Percentiles rank a stretch among this genome's conserved stretches.
phyloP scores from a whole-genome alignment of 805 yeast genomes.

The Lachancea dasiensis region DNA sequence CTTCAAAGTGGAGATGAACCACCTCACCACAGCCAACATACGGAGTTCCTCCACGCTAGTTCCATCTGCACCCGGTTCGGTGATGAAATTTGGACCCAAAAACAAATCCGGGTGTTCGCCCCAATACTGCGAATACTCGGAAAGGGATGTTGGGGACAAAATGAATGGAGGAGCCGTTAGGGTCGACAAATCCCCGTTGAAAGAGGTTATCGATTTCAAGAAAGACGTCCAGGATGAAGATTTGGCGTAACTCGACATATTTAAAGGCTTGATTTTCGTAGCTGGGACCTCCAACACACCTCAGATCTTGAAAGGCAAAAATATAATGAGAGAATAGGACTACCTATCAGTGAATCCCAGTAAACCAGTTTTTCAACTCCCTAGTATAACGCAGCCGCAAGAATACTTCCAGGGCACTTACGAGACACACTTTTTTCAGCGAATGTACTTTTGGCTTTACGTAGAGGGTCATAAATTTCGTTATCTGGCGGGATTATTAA shows the following conservation, averaged over 20 bases:
- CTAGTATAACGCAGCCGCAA: no score
- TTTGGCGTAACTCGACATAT: constrained; percentile 32
- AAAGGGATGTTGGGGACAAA: constrained; percentile 79
- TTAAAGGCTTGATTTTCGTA: neutral
- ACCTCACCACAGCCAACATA: constrained; percentile 73
- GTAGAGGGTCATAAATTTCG: neutral
- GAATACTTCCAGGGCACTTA: no score
- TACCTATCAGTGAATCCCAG: no score
- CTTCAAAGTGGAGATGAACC: constrained; percentile 88
- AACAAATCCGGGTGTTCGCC: constrained; percentile 85
- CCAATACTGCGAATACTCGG: constrained; percentile 95
- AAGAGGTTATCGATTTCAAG: constrained; percentile 82
- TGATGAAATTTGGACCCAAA: constrained; percentile 55
- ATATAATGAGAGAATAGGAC: no score
- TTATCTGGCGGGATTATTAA: constrained; percentile 4
- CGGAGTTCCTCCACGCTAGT: constrained; percentile 44
- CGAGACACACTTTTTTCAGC: neutral
- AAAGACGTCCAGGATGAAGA: constrained; percentile 84
- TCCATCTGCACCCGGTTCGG: constrained; percentile 36
- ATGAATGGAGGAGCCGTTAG: constrained; percentile 98
- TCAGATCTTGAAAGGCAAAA: no score
- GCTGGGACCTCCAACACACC: no score
- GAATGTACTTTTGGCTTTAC: neutral
- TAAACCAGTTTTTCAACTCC: no score
- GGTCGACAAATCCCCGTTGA: constrained; percentile 88